These are phyloP conservation scores for Taphrina wiesneri DNA, from an alignment of 1,139 yeast species.

Conservation along the genomic window DNA sequence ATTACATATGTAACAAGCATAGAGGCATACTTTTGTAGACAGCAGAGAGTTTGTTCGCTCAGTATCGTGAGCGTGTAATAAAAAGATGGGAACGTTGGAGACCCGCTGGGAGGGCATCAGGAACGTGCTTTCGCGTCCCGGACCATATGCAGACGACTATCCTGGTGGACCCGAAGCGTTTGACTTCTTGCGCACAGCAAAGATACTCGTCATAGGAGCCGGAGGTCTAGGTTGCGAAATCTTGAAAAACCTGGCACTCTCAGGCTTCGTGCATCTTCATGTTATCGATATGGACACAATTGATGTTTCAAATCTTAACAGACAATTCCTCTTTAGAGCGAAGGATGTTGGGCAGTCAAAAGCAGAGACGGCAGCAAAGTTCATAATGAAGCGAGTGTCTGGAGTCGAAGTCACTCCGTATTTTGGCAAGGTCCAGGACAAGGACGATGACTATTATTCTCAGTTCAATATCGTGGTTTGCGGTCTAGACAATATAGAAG, in stretches of 20 bases:
- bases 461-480: constrained; percentile 76
- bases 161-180: constrained; percentile 21
- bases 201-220: constrained; percentile 63
- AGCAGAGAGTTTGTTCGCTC: too few relatives aligned
- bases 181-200: constrained; percentile 28
- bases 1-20: too few relatives aligned
- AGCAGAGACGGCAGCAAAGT: constrained; percentile 74
- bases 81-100: not conserved
- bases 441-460: constrained; percentile 62
- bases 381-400: constrained; percentile 54
- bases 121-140: constrained; percentile 12
- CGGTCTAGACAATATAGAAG: constrained; percentile 87
- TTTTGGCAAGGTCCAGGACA: constrained; percentile 68
- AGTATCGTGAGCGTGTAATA: too few relatives aligned
- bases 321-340: constrained; percentile 80
- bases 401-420: constrained; percentile 55
- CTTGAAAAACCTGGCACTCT: constrained; percentile 73
- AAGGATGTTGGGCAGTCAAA: constrained; percentile 77
- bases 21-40: too few relatives aligned
- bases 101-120: constrained; percentile 21
- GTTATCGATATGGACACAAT: constrained; percentile 95
- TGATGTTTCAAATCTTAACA: constrained; percentile 81
- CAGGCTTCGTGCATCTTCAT: constrained; percentile 73
- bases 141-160: constrained; percentile 27
- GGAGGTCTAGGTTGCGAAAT: constrained; percentile 97